Conservation (phyloP, 192 early-diverging fungal species). For the Entomortierella chlamydospora region DNA sequence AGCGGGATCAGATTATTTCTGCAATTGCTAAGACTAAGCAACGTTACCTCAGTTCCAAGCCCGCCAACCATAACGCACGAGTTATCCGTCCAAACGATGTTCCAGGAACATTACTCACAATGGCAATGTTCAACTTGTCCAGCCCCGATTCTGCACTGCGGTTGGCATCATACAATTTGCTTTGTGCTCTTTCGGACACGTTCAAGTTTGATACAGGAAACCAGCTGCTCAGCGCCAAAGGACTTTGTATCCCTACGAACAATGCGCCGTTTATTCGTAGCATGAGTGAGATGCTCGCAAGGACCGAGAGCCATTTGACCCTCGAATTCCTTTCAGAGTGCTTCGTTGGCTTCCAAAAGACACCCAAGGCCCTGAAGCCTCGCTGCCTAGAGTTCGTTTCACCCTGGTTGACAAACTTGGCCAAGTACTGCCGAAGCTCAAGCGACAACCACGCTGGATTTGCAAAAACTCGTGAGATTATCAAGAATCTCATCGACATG, state of each 20-base stretch:
- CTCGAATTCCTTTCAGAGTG: constrained; percentile 91
- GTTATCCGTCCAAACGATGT: constrained; percentile 89
- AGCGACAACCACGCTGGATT: constrained; percentile 64
- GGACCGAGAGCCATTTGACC: constrained; percentile 81
- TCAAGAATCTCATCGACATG: constrained; percentile 82
- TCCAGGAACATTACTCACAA: constrained; percentile 91
- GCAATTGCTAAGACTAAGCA: constrained; percentile 79
- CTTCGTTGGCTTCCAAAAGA: constrained; percentile 84
- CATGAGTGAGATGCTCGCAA: constrained; percentile 86
- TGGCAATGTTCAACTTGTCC: constrained; percentile 90
- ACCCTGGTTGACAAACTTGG: constrained; percentile 89
- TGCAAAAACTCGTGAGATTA: constrained; percentile 77
- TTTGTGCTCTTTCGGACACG: constrained; percentile 83
- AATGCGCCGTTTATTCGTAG: constrained; percentile 84
- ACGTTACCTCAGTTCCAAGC: constrained; percentile 75
- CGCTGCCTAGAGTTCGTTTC: constrained; percentile 89
- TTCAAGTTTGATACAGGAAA: constrained; percentile 89
- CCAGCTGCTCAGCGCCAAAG: constrained; percentile 80
- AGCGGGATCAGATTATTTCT: constrained; percentile 76
- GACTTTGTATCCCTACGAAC: constrained; percentile 91
- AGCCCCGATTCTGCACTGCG: constrained; percentile 85
- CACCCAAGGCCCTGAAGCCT: constrained; percentile 77
- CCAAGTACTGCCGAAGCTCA: constrained; percentile 64
- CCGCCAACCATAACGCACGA: constrained; percentile 72
- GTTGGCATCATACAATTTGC: constrained; percentile 89